Conservation (phyloP, 1,284 basidiomycete genomes). For the Ceratobasidium sp. region DNA sequence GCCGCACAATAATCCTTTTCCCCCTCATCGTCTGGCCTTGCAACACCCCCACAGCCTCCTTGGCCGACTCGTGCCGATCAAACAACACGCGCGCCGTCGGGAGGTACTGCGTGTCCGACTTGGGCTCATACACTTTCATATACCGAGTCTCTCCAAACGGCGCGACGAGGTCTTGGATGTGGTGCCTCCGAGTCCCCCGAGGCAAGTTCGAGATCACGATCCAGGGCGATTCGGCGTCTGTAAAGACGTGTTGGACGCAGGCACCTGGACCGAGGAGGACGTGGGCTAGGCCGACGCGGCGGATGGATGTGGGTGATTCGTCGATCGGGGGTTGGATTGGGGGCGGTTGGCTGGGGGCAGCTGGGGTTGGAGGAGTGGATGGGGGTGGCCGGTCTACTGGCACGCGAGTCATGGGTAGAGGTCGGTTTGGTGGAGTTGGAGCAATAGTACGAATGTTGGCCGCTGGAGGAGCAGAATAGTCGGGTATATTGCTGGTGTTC, state of each 20-base stretch:
- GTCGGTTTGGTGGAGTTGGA: background rate
- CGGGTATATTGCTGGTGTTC: background rate
- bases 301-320: conserved; percentile 29
- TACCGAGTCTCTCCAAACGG: conserved; percentile 14
- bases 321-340: conserved; percentile 31
- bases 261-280: conserved; percentile 38
- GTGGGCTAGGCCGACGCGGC: conserved; percentile 17
- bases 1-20: background rate
- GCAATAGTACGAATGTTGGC: background rate
- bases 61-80: conserved; percentile 29
- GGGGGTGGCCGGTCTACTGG: background rate
- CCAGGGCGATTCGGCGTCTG: conserved; percentile 40
- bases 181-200: background rate
- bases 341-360: background rate
- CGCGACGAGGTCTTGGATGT: conserved; percentile 8
- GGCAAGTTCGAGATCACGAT: conserved; percentile 31
- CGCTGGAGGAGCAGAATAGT: background rate
- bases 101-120: conserved; percentile 8
- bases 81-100: conserved; percentile 18
- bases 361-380: background rate
- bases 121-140: conserved; percentile 20
- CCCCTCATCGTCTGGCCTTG: background rate
- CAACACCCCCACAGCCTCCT: background rate
- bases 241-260: conserved; percentile 31
- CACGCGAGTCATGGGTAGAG: background rate